Evolutionary conservation across 2,329 filamentous ascomycete genomes (phyloP), one percentile per base, ranked within the genome.

Genomic region (Xylaria sp.): DNA sequence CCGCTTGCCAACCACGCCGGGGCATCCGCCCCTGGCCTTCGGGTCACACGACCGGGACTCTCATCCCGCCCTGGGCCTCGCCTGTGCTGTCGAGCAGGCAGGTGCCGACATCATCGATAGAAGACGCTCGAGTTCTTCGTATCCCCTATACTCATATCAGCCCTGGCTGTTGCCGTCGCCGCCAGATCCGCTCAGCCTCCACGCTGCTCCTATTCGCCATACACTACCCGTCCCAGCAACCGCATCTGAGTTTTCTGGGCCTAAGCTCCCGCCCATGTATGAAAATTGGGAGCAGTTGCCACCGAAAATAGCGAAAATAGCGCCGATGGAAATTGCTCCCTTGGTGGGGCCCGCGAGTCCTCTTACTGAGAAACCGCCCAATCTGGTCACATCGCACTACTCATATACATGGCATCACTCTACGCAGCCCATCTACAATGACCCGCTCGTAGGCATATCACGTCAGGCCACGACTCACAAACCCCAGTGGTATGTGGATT

Each of bases 101-200:
- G 77, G 5, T 77, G 81, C 21, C 74, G 77, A 38, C 76, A 82
- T 60, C 83, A 81, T 68, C 77, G 78, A 13, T 83, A 83, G 44
- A 48, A 66, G 5, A 63, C 67, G 60, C 11, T 47, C 47, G 1
- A 47, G 40, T 23, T 19, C 61, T 38, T 29, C 41, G 5, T 64
- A 48, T 54, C 23, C 46, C 44, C 25, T 31, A 27, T 64, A 43
- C 38, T 17, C 46, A 23, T 57, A 58, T 8, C 62, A 64, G 37
- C 44, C 57, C 11, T 10, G 35, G 9, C 17, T 57, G 15, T 33
- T 47, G 35, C 56, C 19, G 54, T 65, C 46, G 17, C 40, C 35
- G 15, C 47, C 46, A 25, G 37, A 44, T 25, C 40, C 41, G 3
- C 17, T 47, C 9, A 11, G n/a, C 21, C 19, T 38, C n/a, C 40